Conservation (phyloP, 306 rosid species). For the Prunus kanzakura region DNA sequence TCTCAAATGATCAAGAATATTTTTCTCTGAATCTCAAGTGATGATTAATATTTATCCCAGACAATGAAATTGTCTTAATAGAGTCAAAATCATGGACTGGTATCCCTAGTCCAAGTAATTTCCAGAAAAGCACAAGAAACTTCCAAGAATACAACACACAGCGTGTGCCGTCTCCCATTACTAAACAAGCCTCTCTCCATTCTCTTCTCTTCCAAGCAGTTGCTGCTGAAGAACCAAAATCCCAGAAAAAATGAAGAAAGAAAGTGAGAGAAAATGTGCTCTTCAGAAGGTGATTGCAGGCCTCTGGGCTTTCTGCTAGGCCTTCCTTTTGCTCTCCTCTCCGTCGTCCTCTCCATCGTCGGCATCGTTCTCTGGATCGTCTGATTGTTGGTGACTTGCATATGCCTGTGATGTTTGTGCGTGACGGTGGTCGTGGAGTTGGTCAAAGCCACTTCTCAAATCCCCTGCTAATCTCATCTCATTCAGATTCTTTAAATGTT, state of each 20-base stretch:
- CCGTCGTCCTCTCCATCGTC: constrained; percentile 64
- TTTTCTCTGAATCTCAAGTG: too few species aligned
- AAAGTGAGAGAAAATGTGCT: constrained; percentile 43
- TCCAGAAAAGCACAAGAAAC: too few species aligned
- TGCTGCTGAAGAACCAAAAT: not conserved
- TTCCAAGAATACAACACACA: too few species aligned
- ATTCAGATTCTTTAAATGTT: too few species aligned
- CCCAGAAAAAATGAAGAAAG: not conserved
- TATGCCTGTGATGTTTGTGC: constrained; percentile 87
- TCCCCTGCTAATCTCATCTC: constrained; percentile 26
- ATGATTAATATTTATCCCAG: too few species aligned
- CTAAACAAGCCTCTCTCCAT: too few species aligned
- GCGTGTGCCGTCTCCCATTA: too few species aligned
- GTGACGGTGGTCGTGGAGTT: constrained; percentile 76
- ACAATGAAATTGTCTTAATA: too few species aligned
- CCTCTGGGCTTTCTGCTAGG: constrained; percentile 89
- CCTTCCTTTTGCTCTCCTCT: constrained; percentile 78
- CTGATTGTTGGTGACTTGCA: constrained; percentile 69
- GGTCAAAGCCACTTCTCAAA: constrained; percentile 79
- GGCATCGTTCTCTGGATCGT: constrained; percentile 73
- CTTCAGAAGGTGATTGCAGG: constrained; percentile 77
- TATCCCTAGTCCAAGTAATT: too few species aligned
- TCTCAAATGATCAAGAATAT: too few species aligned
- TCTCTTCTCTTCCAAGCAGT: not conserved
- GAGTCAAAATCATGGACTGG: too few species aligned